Conservation (phyloP, 495 filamentous ascomycete genomes). For the Trichodelitschia bisporula region DNA sequence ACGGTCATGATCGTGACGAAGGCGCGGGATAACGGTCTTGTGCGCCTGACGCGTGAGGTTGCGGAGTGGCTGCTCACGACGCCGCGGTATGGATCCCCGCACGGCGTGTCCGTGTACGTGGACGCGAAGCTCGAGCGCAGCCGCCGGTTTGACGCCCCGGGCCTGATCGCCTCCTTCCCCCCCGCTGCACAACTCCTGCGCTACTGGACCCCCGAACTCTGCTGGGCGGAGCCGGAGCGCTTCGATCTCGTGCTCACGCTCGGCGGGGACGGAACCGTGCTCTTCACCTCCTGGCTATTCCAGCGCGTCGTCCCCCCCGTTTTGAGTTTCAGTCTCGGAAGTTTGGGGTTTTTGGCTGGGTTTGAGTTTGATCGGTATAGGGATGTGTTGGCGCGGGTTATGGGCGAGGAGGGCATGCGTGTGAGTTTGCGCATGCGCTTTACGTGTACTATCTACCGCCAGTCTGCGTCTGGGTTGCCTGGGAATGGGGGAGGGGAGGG, state of each 20-base stretch:
- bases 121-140: constrained; percentile 73
- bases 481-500: not conserved
- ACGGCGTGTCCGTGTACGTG: constrained; percentile 80
- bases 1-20: constrained; percentile 97
- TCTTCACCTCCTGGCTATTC: constrained; percentile 1
- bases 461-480: not conserved
- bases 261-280: constrained; percentile 20
- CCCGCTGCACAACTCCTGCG: constrained; percentile 54
- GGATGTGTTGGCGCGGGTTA: constrained; percentile 53
- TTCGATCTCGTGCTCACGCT: constrained; percentile 85
- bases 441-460: constrained; percentile 75
- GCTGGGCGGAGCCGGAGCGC: constrained; percentile 67
- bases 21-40: constrained; percentile 71
- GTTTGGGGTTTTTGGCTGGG: constrained; percentile 2
- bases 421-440: constrained; percentile 95
- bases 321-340: not conserved
- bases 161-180: constrained; percentile 42
- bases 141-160: constrained; percentile 59
- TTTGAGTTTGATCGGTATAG: constrained; percentile 53
- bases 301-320: not conserved
- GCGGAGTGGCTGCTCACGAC: constrained; percentile 68
- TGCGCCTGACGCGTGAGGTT: constrained; percentile 64
- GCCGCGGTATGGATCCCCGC: constrained; percentile 52
- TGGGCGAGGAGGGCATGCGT: constrained; percentile 82
- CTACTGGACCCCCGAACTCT: constrained; percentile 89